Base-by-base conservation (phyloP, 202 grass and related monocot species). In the Miscanthus sacchariflorus region DNA sequence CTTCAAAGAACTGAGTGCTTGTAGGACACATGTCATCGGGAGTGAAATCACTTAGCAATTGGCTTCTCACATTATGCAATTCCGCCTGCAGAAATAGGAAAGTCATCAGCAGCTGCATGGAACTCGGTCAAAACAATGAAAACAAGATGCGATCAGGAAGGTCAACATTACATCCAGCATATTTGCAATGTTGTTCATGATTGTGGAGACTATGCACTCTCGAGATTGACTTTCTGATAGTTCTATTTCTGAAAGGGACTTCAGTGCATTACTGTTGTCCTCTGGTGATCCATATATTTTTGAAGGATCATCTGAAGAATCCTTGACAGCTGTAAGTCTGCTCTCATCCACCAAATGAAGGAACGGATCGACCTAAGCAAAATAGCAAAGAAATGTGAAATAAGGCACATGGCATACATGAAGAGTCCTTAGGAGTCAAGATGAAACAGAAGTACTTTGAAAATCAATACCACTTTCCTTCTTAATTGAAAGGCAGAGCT, bases 1-100 rank as follows among this genome's bases (percentile, higher is more conserved):
- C 72, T 91, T 95, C 95, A 75, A 93, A 89, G 69, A 92, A 96
- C 14, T 92, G 94, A 77, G 86, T 78, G 70, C 90, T 90, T 70
- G 92, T 86, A 74, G 97, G 97, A 54, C 97, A 95, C 83, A 97
- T 84, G 73, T 97, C 97, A 91, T 99, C 94, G 2, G 97, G 97
- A 24, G 90, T 88, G 87, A 99, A 99, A 76, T 99, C 95, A 81
- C 89, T 93, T 78, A 97, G 75, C 69, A 99, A 87, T 87, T 92
- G 93, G 58, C 73, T 91, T 88, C 85, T 93, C 91, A 99, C 86
- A 68, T 46, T 90, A 72, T 88, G 65, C 90, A 95, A 86, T 66
- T 99, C 94, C 12, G 94, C 90, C 94, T 99, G 93, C 80, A 91
- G 49, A 89, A 83, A 69, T 33, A 82, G 71, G 77, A 12, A 79